Evolutionary conservation across 1,139 yeast species (phyloP).

Genomic region (Scheffersomyces cryptocercus): DNA sequence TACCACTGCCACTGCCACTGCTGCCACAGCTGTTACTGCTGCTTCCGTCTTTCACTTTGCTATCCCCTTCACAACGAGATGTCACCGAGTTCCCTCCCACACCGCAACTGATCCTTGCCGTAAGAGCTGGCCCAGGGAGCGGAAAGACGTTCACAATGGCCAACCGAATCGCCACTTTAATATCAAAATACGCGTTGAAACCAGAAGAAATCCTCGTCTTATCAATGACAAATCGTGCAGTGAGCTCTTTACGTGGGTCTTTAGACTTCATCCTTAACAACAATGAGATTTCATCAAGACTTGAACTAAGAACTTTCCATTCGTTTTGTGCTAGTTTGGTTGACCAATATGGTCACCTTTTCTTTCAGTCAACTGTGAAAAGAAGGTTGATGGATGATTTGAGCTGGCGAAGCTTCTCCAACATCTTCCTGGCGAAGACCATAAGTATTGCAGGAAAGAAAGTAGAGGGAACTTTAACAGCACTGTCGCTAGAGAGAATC

Average conservation of each 20-base stretch:
- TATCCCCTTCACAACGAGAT: slow-evolving; percentile 32
- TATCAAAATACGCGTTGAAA: slow-evolving; percentile 33
- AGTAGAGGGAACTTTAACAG: slow-evolving; percentile 25
- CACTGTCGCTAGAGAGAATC: slow-evolving; percentile 32
- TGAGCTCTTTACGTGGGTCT: slow-evolving; percentile 47
- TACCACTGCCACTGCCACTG: too few relatives aligned
- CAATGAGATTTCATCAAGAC: slow-evolving; percentile 24
- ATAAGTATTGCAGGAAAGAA: slow-evolving; percentile 23
- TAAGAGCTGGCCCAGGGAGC: slow-evolving; percentile 74
- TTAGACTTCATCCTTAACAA: slow-evolving; percentile 34
- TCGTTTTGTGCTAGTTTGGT: slow-evolving; percentile 55
- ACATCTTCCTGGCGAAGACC: slow-evolving; percentile 29
- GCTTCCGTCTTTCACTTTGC: neutral
- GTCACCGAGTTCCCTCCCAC: slow-evolving; percentile 37
- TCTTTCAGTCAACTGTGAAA: slow-evolving; percentile 22
- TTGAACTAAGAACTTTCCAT: slow-evolving; percentile 63
- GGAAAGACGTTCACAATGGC: slow-evolving; percentile 72
- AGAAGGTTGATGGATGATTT: slow-evolving; percentile 50
- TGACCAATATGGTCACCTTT: slow-evolving; percentile 33
- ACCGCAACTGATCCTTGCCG: slow-evolving; percentile 42
- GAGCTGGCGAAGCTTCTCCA: slow-evolving; percentile 49
- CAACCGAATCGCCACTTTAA: slow-evolving; percentile 50
- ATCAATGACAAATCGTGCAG: slow-evolving; percentile 73
- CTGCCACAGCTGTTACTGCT: too few relatives aligned
- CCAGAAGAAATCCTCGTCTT: slow-evolving; percentile 63